Evolutionary conservation across 2,329 filamentous ascomycete species (phyloP), one percentile per base, ranked within the genome.

Genomic region (Venturia aucupariae): DNA sequence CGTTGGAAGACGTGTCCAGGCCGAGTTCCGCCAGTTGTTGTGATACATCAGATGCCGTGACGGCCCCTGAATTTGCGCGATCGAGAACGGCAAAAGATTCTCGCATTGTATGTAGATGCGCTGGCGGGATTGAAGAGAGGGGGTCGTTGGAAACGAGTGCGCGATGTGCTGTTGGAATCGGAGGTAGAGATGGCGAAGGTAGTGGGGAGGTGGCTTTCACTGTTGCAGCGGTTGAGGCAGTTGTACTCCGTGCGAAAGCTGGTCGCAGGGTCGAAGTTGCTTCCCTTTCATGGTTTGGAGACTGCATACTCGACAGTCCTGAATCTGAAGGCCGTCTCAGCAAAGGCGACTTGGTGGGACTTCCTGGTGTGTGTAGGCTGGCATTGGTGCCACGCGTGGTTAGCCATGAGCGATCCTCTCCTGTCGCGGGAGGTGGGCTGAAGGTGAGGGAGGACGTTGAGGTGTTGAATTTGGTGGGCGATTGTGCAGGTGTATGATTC

Each of bases 51-150:
- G 93, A 89, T 66, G 89, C 83, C 68, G 88, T 89, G 67, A 99
- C 87, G 61, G 84, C 80, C 22, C 93, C 92, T 71, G 94, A 91
- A 71, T 91, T 92, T 75, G 94, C 88, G 66, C 90, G 84, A 75
- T 97, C 94, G 59, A 99, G 82, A 66, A 97, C 92, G 75, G 95
- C 90, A 75, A 97, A 99, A 0, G 89, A 91, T 73, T 97, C 93
- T 66, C 94, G 86, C 76, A 99, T 84, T 70, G 90, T 90, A 71
- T 92, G 86, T 42, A 97, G 86, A 70, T 97, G 90, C 3, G 90
- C 82, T 2, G 90, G 86, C 44, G 93, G 89, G 51, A 97, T 77
- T 71, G 90, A 88, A 2, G 87, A 86, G 55, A 92, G 79, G 17
- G 86, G 80, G 69, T 82, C 85, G 41, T 80, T 79, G 63, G 78